Percentiles rank a stretch among this genome's conserved stretches.
These are phyloP conservation scores for Magnaporthiopsis poae DNA, from an alignment of 2,329 filamentous ascomycete genomes.

Conservation along the genomic window DNA sequence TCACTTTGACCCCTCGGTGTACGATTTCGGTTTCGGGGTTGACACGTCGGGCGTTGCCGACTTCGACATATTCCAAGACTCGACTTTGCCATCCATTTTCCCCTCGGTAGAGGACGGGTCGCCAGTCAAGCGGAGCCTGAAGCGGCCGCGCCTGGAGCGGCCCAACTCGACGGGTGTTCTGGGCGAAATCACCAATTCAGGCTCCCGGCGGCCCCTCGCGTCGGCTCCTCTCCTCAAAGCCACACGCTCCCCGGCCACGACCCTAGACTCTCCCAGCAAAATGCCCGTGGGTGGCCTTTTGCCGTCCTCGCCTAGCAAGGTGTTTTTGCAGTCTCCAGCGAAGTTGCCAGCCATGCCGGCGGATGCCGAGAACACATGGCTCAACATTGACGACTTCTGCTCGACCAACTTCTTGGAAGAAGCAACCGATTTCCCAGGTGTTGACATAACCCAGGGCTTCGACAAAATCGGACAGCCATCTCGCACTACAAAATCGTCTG, in stretches of 20 bases:
- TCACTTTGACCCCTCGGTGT: conserved; percentile 47
- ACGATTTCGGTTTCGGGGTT: conserved; percentile 37
- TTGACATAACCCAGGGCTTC: conserved; percentile 68
- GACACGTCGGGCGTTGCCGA: conserved; percentile 41
- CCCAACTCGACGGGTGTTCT: conserved; percentile 54
- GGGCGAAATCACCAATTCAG: conserved; percentile 47
- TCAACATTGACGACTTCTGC: conserved; percentile 42
- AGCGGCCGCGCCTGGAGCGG: conserved; percentile 53
- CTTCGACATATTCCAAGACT: conserved; percentile 49
- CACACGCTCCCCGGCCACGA: conserved; percentile 29
- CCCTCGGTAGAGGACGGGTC: conserved; percentile 47
- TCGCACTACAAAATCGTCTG: neutral
- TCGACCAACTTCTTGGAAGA: conserved; percentile 49
- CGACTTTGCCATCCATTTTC: conserved; percentile 30
- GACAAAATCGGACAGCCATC: conserved; percentile 52
- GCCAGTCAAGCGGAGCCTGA: conserved; percentile 49
- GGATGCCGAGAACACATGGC: conserved; percentile 33
- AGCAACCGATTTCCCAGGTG: conserved; percentile 45
- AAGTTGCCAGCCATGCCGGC: conserved; percentile 24
- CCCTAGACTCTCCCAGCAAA: conserved; percentile 49
- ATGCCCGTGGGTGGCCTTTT: conserved; percentile 17
- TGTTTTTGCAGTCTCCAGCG: conserved; percentile 31
- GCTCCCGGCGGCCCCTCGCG: conserved; percentile 40
- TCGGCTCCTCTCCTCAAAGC: conserved; percentile 41
- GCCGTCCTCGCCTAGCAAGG: conserved; percentile 48